A percentile compares a stretch with the other conserved stretches of the same genome.
Evolutionary conservation across 371 early-diverging fungal species (phyloP).

Genomic region (Lichtheimia ramosa): DNA sequence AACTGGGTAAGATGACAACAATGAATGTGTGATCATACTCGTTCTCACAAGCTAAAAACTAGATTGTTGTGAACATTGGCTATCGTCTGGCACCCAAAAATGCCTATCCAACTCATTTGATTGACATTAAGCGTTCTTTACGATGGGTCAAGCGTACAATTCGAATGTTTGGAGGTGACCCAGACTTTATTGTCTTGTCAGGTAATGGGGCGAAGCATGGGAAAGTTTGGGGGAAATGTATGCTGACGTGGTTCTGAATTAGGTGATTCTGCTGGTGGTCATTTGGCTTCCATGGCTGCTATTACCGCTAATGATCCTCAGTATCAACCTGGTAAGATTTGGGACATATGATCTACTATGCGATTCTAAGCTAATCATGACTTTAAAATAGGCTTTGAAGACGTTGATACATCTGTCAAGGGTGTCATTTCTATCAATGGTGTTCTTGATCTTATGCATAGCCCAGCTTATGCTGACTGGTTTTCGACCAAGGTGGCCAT

Average conservation of each 20-base stretch:
- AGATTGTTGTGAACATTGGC: conserved; percentile 64
- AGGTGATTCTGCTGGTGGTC: conserved; percentile 73
- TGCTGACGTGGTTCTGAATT: not conserved
- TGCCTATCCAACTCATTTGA: conserved; percentile 64
- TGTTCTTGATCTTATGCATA: conserved; percentile 37
- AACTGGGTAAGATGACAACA: conserved; percentile 26
- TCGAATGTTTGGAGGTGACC: conserved; percentile 68
- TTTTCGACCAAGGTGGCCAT: conserved; percentile 43
- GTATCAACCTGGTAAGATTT: conserved; percentile 53
- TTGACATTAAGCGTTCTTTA: conserved; percentile 73
- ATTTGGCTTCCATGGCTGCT: conserved; percentile 65
- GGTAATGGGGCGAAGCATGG: conserved; percentile 28
- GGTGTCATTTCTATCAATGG: conserved; percentile 55
- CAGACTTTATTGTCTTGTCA: conserved; percentile 60
- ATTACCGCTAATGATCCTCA: conserved; percentile 61
- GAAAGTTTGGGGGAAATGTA: not conserved
- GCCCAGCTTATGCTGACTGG: conserved; percentile 16
- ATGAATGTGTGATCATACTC: not conserved
- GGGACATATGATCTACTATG: not conserved
- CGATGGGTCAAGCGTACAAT: conserved; percentile 70
- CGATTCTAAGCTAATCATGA: not conserved
- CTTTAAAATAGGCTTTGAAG: conserved; percentile 58
- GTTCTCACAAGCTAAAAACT: not conserved
- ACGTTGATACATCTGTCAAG: conserved; percentile 65
- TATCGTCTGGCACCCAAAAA: conserved; percentile 61